Conservation (phyloP, 345 rosid genomes). For the Leavenworthia alabamica region DNA sequence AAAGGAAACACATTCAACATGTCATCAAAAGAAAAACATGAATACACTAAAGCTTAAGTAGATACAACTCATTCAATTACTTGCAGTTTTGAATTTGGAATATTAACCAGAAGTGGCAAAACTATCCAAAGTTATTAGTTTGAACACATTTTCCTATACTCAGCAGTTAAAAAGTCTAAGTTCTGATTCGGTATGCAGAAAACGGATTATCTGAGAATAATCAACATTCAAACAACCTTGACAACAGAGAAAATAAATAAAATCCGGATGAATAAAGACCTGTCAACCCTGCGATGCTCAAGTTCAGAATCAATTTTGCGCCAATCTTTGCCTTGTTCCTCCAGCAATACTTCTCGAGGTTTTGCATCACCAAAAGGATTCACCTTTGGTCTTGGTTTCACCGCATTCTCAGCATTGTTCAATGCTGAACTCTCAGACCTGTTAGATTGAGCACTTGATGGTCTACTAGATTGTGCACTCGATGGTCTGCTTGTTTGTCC, state of each 20-base stretch:
- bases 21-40: background rate
- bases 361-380: constrained; percentile 98
- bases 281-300: constrained; percentile 78
- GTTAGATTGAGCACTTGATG: constrained; percentile 79
- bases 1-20: background rate
- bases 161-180: background rate
- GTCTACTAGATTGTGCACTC: constrained; percentile 87
- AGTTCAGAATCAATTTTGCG: constrained; percentile 80
- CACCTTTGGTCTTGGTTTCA: constrained; percentile 67
- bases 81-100: background rate
- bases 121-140: background rate
- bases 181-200: background rate
- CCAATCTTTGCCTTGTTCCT: constrained; percentile 89
- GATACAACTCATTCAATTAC: background rate
- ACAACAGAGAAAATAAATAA: background rate
- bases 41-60: background rate
- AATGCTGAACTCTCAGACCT: constrained; percentile 67
- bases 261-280: constrained; percentile 27
- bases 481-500: constrained; percentile 65
- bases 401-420: constrained; percentile 54
- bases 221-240: background rate
- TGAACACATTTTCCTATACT: background rate
- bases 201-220: background rate
- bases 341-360: constrained; percentile 87
- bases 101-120: background rate